Conservation (phyloP, 768 basidiomycete genomes). For the Serendipita indica region DNA sequence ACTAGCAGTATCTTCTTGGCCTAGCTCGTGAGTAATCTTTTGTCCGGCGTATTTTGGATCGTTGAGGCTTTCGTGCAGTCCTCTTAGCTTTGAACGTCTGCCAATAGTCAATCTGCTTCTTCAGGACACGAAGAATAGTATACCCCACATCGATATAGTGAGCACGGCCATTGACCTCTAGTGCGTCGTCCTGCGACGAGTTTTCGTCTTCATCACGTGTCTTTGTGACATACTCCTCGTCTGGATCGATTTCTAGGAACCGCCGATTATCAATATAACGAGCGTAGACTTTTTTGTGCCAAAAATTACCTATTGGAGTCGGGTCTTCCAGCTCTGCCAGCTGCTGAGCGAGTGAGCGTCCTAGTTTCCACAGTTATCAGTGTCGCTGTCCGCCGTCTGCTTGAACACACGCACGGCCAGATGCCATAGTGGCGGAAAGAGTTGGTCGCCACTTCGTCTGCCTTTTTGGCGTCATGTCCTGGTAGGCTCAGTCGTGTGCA, state of each 20-base stretch:
- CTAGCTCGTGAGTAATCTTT: conserved; percentile 40
- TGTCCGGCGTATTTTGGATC: conserved; percentile 72
- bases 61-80: conserved; percentile 43
- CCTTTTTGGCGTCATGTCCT: background rate
- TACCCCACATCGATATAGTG: conserved; percentile 84
- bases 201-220: conserved; percentile 23
- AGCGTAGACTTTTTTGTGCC: conserved; percentile 11
- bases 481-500: background rate
- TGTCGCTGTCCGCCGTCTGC: background rate
- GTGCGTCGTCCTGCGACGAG: conserved; percentile 20
- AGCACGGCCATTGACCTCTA: conserved; percentile 23
- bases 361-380: conserved; percentile 1
- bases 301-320: conserved; percentile 45
- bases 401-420: background rate
- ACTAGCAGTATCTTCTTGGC: conserved; percentile 23
- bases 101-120: background rate
- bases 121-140: conserved; percentile 17
- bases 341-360: conserved; percentile 40
- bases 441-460: background rate
- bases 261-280: conserved; percentile 10
- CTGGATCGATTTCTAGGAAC: conserved; percentile 54
- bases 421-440: background rate
- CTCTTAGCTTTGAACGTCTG: conserved; percentile 59
- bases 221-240: conserved; percentile 39
- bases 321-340: conserved; percentile 64